phyloP scores from a whole-genome alignment of 2,329 filamentous ascomycete species.

The Cladosporium colombiae region DNA sequence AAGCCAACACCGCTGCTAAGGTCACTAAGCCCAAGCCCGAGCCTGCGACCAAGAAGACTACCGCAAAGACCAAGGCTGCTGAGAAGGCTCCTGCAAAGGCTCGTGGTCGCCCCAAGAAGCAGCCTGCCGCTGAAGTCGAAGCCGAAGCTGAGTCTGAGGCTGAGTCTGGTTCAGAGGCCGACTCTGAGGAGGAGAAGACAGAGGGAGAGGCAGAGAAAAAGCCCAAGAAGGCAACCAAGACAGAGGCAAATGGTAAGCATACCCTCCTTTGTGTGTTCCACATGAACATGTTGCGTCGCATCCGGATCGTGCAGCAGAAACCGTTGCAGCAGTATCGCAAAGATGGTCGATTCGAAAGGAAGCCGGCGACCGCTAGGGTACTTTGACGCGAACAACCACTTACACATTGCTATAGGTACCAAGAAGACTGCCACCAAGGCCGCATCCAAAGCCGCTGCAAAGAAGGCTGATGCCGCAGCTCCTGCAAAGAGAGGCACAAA shows the following conservation, averaged over 20 bases:
- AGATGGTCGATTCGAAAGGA: constrained; percentile 1
- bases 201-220: constrained; percentile 13
- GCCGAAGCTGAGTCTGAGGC: constrained; percentile 11
- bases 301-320: neutral
- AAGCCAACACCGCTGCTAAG: constrained; percentile 30
- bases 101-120: constrained; percentile 21
- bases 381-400: constrained; percentile 23
- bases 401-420: constrained; percentile 27
- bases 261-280: neutral
- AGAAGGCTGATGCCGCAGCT: constrained; percentile 22
- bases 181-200: constrained; percentile 2
- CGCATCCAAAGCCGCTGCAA: constrained; percentile 28
- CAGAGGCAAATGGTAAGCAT: constrained; percentile 19
- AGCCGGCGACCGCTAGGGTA: constrained; percentile 21
- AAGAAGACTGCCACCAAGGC: constrained; percentile 27
- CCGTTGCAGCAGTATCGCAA: neutral
- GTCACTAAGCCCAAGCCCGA: constrained; percentile 29
- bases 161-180: constrained; percentile 14
- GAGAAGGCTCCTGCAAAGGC: constrained; percentile 26
- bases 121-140: constrained; percentile 4
- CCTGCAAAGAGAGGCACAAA: constrained; percentile 29
- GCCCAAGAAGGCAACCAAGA: constrained; percentile 12
- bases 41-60: constrained; percentile 34
- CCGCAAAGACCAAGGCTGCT: constrained; percentile 29
- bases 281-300: neutral